Percentiles rank a stretch among this genome's conserved stretches.
Evolutionary conservation across 805 yeast genomes (phyloP).

Genomic region (Candida lessepsii): DNA sequence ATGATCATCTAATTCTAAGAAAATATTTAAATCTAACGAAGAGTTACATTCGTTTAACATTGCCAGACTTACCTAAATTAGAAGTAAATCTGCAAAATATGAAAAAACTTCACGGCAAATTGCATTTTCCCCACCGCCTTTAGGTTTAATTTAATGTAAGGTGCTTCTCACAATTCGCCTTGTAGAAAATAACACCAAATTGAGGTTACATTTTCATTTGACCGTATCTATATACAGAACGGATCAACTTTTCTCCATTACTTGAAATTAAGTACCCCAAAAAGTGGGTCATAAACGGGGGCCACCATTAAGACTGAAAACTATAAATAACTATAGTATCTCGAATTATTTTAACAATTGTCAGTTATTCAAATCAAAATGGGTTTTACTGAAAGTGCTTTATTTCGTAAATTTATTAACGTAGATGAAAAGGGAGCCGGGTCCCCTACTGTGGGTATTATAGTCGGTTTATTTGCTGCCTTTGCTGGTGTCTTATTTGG

Average conservation of each 20-base stretch:
- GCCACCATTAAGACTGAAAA: not conserved
- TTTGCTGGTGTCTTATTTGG: constrained; percentile 87
- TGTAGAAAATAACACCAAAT: too few relatives aligned
- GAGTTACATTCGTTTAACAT: too few relatives aligned
- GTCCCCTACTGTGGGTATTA: constrained; percentile 42
- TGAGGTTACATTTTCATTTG: not conserved
- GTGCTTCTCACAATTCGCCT: too few relatives aligned
- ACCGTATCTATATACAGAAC: not conserved
- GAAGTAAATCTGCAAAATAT: too few relatives aligned
- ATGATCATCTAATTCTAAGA: too few relatives aligned
- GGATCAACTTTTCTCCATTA: constrained; percentile 3
- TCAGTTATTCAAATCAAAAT: constrained; percentile 7
- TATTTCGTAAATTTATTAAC: constrained; percentile 30
- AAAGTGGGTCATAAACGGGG: not conserved
- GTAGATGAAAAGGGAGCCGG: constrained; percentile 48
- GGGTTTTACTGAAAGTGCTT: constrained; percentile 10
- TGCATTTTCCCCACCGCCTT: too few relatives aligned
- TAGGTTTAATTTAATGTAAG: too few relatives aligned
- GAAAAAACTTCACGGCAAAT: too few relatives aligned
- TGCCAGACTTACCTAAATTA: too few relatives aligned
- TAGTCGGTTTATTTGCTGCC: constrained; percentile 81
- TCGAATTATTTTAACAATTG: too few relatives aligned
- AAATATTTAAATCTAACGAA: too few relatives aligned
- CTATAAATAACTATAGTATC: constrained; percentile 1
- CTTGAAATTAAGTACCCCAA: not conserved